These are phyloP conservation scores for Kernera saxatilis DNA, from an alignment of 345 rosid species.

Conservation along the genomic window DNA sequence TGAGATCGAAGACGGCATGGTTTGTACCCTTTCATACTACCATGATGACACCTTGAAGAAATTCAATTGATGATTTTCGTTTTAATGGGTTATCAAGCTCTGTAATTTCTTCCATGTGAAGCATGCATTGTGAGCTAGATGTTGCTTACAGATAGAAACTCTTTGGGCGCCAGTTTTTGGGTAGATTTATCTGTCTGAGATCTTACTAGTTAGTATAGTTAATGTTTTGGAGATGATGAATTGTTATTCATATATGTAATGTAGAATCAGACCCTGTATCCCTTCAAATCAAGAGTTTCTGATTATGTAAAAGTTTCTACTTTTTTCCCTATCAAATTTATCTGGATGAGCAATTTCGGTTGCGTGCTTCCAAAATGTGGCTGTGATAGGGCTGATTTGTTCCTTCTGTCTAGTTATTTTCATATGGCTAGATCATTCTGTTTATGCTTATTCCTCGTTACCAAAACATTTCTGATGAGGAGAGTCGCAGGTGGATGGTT, in stretches of 20 bases:
- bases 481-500: constrained; percentile 98
- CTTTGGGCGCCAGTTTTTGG: background rate
- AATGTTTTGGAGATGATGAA: background rate
- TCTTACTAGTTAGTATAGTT: background rate
- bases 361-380: background rate
- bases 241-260: background rate
- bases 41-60: background rate
- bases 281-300: background rate
- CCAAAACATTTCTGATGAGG: constrained; percentile 84
- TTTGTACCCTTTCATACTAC: constrained; percentile 76
- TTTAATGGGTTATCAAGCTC: background rate
- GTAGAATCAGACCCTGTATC: background rate
- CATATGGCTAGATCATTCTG: background rate
- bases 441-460: background rate
- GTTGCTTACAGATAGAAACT: background rate
- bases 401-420: background rate
- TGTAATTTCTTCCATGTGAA: background rate
- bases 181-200: background rate
- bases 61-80: background rate
- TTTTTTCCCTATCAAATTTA: background rate
- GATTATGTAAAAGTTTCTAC: background rate
- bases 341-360: background rate
- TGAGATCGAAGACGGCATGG: constrained; percentile 96
- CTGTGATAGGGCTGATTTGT: background rate
- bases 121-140: background rate